Evolutionary conservation across 2,329 filamentous ascomycete genomes (phyloP), one percentile per base, ranked within the genome.

Genomic region (Paecilomyces niveus): DNA sequence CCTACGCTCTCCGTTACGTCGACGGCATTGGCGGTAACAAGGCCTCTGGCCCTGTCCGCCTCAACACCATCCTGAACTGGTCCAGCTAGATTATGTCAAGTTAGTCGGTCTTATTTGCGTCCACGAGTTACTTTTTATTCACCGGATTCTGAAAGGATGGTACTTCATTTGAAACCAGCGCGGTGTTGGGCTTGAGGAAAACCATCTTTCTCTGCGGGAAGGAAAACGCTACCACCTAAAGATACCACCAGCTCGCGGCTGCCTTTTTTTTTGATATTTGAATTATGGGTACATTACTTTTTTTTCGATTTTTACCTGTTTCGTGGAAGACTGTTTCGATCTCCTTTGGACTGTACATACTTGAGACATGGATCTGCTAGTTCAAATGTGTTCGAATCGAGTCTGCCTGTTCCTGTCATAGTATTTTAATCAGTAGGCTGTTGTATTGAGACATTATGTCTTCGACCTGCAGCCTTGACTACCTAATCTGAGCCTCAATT

Each of bases 51-150:
- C 59, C 72, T 53, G 62, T 75, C 60, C 71, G 70, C 62, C 66
- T 74, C 32, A 54, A 64, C 26, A 68, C 70, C 59, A 53, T 63
- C 39, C 63, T 74, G 22, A 70, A 72, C 68, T 74, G n/a, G n/a
- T 18, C n/a, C 35, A 45, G n/a, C 13, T n/a, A 45, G 15, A 45
- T 18, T 13, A 18, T 39, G 11, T 39, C 13, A 39, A n/a, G 39
- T 18, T 18, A 45, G 39, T 45, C 35, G 1, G 35, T 45, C 35
- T 45, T 45, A 3, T 45, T 45, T 45, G 15, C 39, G 39, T 45
- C 39, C 39, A 45, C 39, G 39, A 45, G 39, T 18, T 45, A 18
- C 39, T 45, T 45, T 45, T 45, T 18, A 18, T n/a, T 45, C 18
- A n/a, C 18, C 18, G n/a, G 15, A 45, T 45, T 45, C 39, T 45